Evolutionary conservation across 768 basidiomycete species (phyloP).

Genomic region (Suillus ampliporus): DNA sequence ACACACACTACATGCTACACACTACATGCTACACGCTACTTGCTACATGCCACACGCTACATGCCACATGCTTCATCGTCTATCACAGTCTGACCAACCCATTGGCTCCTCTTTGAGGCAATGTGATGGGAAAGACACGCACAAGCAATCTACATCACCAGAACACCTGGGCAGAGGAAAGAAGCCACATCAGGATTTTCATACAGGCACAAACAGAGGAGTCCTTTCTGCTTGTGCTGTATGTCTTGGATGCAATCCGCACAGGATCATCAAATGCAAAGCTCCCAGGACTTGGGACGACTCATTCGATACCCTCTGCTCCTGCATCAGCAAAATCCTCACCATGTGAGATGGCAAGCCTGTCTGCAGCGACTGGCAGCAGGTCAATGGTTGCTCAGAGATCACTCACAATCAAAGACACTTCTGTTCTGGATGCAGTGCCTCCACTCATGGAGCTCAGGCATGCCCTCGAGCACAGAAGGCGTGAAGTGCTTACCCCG

Average conservation of each 20-base stretch:
- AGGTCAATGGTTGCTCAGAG: not conserved
- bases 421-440: conserved; percentile 10
- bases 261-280: not conserved
- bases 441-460: conserved; percentile 7
- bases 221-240: not conserved
- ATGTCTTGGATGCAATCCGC: conserved; percentile 2
- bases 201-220: not conserved
- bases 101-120: no score
- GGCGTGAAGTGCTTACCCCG: not conserved
- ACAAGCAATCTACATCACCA: not conserved
- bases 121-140: not conserved
- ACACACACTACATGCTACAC: no score
- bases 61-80: no score
- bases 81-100: no score
- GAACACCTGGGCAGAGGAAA: not conserved
- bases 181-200: not conserved
- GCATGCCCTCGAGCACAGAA: conserved; percentile 6
- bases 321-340: not conserved
- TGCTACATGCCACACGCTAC: no score
- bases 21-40: no score
- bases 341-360: conserved; percentile 21
- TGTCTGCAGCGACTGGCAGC: conserved; percentile 9
- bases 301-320: conserved; percentile 2
- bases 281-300: conserved; percentile 11
- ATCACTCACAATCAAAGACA: conserved; percentile 3